Base-by-base conservation (phyloP, 2,329 filamentous ascomycete species). In the Emergomyces pasteurianus region DNA sequence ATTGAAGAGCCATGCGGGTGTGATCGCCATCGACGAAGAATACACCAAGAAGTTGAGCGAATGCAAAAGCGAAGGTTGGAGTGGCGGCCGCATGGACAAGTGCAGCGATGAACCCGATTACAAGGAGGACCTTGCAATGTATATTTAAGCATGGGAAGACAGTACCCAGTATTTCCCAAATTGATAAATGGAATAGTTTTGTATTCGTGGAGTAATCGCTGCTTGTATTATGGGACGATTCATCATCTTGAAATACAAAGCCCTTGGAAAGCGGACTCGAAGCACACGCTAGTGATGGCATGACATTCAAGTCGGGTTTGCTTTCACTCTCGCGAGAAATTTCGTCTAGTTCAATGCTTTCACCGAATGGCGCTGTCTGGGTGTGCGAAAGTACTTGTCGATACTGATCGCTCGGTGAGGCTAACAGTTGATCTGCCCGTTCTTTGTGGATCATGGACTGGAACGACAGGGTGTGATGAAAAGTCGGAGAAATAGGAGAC, bases 31-130 rank as follows among this genome's bases (percentile, higher is more conserved):
- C 68, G 0, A 81, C 72, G 73, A 87, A 89, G 70, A 94, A 90
- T 0, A 86, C 86, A 1, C 78, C 75, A 0, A 95, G 80, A 0
- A 96, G 80, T 60, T 86, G 83, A 0, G 90, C 83, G 58, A 96
- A 86, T 9, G 88, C 78, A 70, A 82, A 90, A 0, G 90, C 87
- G 67, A 96, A 96, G 0, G 83, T 76, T 0, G 91, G 89, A 0
- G 87, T 88, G 31, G 83, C 80, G 3, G 80, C 82, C 3, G 89
- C 86, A 54, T 89, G 85, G 0, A 86, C 66, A 0, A 87, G 67
- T 36, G 86, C 84, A 52, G 81, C 79, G 0, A 82, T n/a, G 10
- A 90, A 73, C 1, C 86, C 89, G 1, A 82, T 59, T 0, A 86
- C 34, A 0, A 95, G 74, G 14, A 82, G 71, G 0, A 81, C 1